Evolutionary conservation across 2,329 filamentous ascomycete genomes (phyloP).

Genomic region (Kalmusia sp.): DNA sequence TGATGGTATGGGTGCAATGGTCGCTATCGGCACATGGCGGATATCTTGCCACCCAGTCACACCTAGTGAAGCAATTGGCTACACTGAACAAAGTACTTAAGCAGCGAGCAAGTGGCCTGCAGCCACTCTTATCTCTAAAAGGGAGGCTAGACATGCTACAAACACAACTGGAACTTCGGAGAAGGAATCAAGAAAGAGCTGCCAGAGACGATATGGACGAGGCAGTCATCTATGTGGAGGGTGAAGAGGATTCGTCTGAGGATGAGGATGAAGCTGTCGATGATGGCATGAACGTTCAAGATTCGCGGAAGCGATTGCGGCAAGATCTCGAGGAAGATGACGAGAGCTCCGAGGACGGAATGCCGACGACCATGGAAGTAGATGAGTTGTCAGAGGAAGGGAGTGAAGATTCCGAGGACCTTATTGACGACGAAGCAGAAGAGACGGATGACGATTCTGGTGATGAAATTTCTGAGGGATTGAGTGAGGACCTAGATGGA

Average conservation of each 20-base stretch:
- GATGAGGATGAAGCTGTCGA: conserved; percentile 53
- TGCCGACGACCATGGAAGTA: conserved; percentile 58
- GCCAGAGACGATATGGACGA: conserved; percentile 70
- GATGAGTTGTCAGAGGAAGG: conserved; percentile 57
- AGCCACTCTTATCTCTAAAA: conserved; percentile 85
- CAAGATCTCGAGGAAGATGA: conserved; percentile 37
- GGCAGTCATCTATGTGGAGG: conserved; percentile 85
- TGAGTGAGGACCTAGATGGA: conserved; percentile 55
- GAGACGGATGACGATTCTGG: conserved; percentile 55
- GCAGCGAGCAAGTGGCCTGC: conserved; percentile 81
- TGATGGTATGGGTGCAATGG: conserved; percentile 97
- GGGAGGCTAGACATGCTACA: conserved; percentile 95
- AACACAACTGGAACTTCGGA: conserved; percentile 83
- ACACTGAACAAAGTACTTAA: conserved; percentile 86
- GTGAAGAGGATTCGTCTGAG: conserved; percentile 67
- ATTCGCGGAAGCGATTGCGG: conserved; percentile 31
- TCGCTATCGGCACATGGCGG: conserved; percentile 91
- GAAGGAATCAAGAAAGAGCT: conserved; percentile 67
- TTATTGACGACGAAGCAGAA: conserved; percentile 61
- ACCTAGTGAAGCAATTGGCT: conserved; percentile 77
- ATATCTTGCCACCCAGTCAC: conserved; percentile 84
- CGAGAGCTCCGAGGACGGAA: conserved; percentile 62
- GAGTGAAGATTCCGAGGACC: conserved; percentile 62
- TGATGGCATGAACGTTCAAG: conserved; percentile 18
- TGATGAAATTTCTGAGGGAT: conserved; percentile 56